Evolutionary conservation across 2,329 filamentous ascomycete species (phyloP).

Genomic region (Diaporthe sp.): DNA sequence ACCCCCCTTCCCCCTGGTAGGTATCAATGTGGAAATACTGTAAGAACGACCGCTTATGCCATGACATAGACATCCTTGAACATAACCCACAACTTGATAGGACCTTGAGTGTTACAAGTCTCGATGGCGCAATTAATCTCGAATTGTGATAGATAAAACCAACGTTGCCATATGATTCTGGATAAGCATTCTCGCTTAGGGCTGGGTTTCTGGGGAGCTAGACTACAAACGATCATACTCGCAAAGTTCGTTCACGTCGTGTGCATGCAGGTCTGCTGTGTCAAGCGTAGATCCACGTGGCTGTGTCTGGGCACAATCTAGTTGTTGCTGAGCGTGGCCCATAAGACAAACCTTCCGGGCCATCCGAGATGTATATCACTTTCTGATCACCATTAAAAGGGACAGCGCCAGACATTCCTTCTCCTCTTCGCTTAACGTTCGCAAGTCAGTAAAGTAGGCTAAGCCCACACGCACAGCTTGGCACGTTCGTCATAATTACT

Average conservation of each 20-base stretch:
- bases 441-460: neutral
- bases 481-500: slow-evolving; percentile 4
- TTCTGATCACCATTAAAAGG: neutral
- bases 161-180: neutral
- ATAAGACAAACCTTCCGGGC: neutral
- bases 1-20: no score
- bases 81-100: neutral
- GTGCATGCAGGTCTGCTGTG: neutral
- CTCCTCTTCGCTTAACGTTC: neutral
- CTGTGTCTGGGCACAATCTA: neutral
- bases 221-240: neutral
- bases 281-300: neutral
- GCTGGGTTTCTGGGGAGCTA: neutral
- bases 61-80: no score
- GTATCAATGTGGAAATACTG: neutral
- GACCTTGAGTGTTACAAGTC: neutral
- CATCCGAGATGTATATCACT: neutral
- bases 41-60: neutral
- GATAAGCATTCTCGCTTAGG: neutral
- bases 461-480: neutral
- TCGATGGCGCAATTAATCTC: neutral
- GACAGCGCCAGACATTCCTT: neutral
- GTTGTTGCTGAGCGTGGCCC: neutral
- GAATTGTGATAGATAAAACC: neutral
- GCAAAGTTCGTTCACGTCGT: neutral